A percentile compares a stretch with the other conserved stretches of the same genome.
These are phyloP conservation scores for Xylaria sp. DNA, from an alignment of 2,329 filamentous ascomycete genomes.

Conservation along the genomic window DNA sequence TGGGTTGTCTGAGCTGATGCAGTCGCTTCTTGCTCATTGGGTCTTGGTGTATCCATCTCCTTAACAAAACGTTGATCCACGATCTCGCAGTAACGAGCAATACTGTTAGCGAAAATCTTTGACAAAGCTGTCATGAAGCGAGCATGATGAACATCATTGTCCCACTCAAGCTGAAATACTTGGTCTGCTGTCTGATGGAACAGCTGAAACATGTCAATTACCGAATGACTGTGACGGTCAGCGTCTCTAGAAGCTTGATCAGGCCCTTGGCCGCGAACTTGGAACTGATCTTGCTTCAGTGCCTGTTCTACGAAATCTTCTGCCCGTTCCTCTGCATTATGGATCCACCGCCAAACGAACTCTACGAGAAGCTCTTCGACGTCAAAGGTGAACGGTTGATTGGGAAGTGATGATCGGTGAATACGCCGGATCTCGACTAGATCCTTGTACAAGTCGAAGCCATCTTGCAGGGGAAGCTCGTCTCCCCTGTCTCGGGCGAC, in stretches of 20 bases:
- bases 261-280: conserved; percentile 73
- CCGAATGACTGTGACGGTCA: conserved; percentile 90
- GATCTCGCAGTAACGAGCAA: conserved; percentile 91
- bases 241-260: conserved; percentile 76
- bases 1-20: conserved; percentile 82
- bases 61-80: conserved; percentile 85
- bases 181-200: conserved; percentile 94
- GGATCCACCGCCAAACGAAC: conserved; percentile 97
- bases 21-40: conserved; percentile 78
- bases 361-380: conserved; percentile 87
- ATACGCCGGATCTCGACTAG: conserved; percentile 86
- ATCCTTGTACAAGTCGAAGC: conserved; percentile 92
- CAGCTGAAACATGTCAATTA: conserved; percentile 91
- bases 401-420: conserved; percentile 79
- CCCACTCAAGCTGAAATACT: conserved; percentile 87
- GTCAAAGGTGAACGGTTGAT: conserved; percentile 82
- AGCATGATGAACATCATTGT: conserved; percentile 91
- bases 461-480: conserved; percentile 89
- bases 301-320: conserved; percentile 88
- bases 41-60: conserved; percentile 93
- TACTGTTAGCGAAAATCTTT: conserved; percentile 83
- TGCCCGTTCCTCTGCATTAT: conserved; percentile 81
- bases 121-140: conserved; percentile 96
- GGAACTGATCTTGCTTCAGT: conserved; percentile 89
- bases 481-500: conserved; percentile 74